Evolutionary conservation across 768 basidiomycete genomes (phyloP).

Genomic region (Mycena venus): DNA sequence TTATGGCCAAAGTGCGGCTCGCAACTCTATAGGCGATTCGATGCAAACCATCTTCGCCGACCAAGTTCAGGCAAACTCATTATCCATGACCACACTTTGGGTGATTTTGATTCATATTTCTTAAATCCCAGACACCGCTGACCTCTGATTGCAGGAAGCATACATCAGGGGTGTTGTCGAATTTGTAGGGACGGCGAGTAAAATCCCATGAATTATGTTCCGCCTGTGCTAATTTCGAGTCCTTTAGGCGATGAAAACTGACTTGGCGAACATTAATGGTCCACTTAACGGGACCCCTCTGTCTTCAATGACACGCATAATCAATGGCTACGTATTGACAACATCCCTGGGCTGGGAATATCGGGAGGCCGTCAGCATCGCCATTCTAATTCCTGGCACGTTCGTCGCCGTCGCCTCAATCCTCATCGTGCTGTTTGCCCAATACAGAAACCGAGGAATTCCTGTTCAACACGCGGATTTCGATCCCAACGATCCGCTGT

Average conservation of each 20-base stretch:
- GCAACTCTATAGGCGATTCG: neutral
- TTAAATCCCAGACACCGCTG: neutral
- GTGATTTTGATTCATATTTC: neutral
- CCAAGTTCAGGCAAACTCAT: neutral
- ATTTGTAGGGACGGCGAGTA: neutral
- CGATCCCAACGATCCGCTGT: slow-evolving; percentile 12
- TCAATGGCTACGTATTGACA: neutral
- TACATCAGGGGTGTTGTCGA: neutral
- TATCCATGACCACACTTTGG: neutral
- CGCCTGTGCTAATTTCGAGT: neutral
- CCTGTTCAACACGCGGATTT: neutral
- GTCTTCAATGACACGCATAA: neutral
- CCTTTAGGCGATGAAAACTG: neutral
- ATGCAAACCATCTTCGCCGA: neutral
- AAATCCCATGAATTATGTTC: neutral
- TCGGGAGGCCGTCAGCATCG: neutral
- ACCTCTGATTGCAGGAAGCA: neutral
- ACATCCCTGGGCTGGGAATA: neutral
- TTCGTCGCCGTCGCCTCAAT: neutral
- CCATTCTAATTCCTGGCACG: neutral
- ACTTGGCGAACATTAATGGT: neutral
- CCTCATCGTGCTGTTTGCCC: neutral
- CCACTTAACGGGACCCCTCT: neutral
- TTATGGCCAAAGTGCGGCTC: neutral
- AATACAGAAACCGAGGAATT: neutral